Base-by-base conservation (phyloP, 345 rosid genomes). In the Pugionium dolabratum region DNA sequence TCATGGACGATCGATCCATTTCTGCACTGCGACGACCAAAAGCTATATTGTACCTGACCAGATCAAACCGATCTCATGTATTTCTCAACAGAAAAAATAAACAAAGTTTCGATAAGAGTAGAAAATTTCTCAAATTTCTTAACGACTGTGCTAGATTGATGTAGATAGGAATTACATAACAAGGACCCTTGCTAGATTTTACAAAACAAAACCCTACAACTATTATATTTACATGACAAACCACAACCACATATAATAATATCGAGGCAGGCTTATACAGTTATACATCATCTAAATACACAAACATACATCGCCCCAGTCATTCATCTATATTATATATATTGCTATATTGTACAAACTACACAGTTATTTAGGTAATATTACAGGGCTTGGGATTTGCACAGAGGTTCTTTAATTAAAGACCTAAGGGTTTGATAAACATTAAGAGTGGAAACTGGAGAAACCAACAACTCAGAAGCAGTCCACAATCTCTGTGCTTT, bases 401-500 rank as follows among this genome's bases (percentile, higher is more conserved):
- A 46, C 18, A 48, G 2, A 31, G 56, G 60, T 9, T 41, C 46
- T 8, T 54, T 43, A 42, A 7, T 5, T 7, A 64, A 64, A 31
- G 49, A 18, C 30, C 39, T 39, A 2, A 39, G 53, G 66, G 41
- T 33, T 33, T 63, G 36, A 36, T 39, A 53, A 53, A 60, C 31
- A 7, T 39, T 3, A 33, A 37, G 46, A 26, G 80, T 79, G 42
- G 84, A 69, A 71, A 81, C 74, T 56, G 55, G 63, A 66, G 93
- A 82, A 46, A 86, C 84, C 84, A 88, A 71, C 60, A 78, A 62
- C 72, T 93, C 87, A 18, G 98, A 93, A 52, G 86, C 83, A 64
- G 86, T 68, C 98, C 98, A 90, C 2, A 93, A 54, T 30, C 84
- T 76, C 9, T 79, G 78, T 54, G 94, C 97, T 76, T 86, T 94